These are phyloP conservation scores for Striga hermonthica DNA, from an alignment of 305 asterid species.

Conservation along the genomic window DNA sequence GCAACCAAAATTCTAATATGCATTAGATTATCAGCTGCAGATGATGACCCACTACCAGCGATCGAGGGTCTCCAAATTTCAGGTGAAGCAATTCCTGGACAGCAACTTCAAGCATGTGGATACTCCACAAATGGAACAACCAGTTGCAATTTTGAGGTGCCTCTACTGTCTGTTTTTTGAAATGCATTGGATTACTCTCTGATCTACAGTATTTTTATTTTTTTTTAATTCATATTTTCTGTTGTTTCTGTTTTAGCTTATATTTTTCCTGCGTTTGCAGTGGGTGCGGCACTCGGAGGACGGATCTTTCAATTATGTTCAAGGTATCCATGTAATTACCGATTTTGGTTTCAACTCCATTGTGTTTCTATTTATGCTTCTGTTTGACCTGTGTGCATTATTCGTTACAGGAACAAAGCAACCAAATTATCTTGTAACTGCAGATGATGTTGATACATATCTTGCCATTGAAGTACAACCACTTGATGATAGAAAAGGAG, in stretches of 20 bases:
- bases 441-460: constrained; percentile 87
- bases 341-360: constrained; percentile 19
- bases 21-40: constrained; percentile 71
- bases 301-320: constrained; percentile 88
- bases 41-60: constrained; percentile 95
- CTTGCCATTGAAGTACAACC: constrained; percentile 99
- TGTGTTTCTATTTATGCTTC: constrained; percentile 27
- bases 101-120: constrained; percentile 89
- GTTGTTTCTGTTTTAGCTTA: constrained; percentile 13
- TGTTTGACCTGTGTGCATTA: constrained; percentile 34
- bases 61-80: constrained; percentile 93
- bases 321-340: constrained; percentile 54
- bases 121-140: constrained; percentile 93
- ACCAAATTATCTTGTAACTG: constrained; percentile 89
- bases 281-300: constrained; percentile 97
- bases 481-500: constrained; percentile 89
- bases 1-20: constrained; percentile 29
- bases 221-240: constrained; percentile 29
- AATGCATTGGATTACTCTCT: constrained; percentile 31
- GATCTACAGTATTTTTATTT: constrained; percentile 17
- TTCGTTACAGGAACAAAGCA: constrained; percentile 83
- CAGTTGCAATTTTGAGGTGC: constrained; percentile 97
- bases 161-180: constrained; percentile 26
- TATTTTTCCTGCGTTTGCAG: constrained; percentile 55
- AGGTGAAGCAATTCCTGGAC: constrained; percentile 93